Evolutionary conservation across 768 basidiomycete genomes (phyloP), one percentile per base, ranked within the genome.

Genomic region (Calocybe cyanea): DNA sequence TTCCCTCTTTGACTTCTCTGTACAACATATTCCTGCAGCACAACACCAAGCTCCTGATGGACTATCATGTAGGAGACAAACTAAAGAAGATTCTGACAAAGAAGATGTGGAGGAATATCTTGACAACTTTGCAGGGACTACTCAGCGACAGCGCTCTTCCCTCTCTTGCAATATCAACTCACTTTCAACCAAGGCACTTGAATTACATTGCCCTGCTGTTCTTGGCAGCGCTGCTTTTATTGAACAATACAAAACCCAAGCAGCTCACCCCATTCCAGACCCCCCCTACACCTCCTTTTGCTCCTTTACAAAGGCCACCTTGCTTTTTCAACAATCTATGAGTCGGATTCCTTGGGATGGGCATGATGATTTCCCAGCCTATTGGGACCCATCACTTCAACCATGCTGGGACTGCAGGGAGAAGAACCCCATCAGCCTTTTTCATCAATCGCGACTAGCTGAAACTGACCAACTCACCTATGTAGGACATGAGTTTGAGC

Each of bases 21-120:
- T 70, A 1, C 40, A 57, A 1, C 68, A 73, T 43, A 59, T 72
- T 0, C 68, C 67, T 0, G 66, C 61, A 0, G 49, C 57, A 0
- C 40, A 47, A 13, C 63, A 65, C 44, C 35, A 36, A 23, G 67
- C 56, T 1, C 63, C 64, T 2, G 73, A 73, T 51, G 68, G 57
- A 0, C 41, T 75, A 2, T 73, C 71, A 1, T 1, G 61, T 38
- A 4, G 61, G 18, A 38, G 30, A 7, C 14, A 17, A 2, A 17
- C 51, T 0, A 15, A n/a, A 0, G 44, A 51, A 0, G 54, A 60
- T 18, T 45, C 52, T 1, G 55, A 56, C 13, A 52, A 56, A 2
- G 51, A 55, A 17, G 58, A 64, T 15, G 53, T 52, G 1, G 64
- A 72, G 37, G 61, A 57, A 17, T 52, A 65, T 30, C 45, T 62